These are phyloP conservation scores for Torulaspora pretoriensis DNA, from an alignment of 1,139 yeast species.

Conservation along the genomic window DNA sequence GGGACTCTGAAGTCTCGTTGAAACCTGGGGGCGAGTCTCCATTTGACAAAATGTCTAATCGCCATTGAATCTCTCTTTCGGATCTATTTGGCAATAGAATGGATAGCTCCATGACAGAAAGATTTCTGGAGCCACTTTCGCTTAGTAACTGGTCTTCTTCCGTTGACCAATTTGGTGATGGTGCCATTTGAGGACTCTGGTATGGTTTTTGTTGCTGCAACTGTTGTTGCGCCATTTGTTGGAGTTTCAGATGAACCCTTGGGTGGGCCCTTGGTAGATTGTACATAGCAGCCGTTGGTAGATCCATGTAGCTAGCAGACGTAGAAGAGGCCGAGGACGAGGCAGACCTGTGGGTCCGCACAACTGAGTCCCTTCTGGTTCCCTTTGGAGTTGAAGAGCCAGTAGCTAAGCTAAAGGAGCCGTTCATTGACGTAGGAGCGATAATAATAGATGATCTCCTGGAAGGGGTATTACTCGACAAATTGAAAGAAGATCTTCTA, in stretches of 20 bases:
- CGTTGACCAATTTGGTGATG: conserved; percentile 14
- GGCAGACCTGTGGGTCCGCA: conserved; percentile 14
- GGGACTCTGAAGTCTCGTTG: conserved; percentile 12
- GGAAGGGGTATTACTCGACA: conserved; percentile 25
- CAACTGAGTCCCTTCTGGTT: conserved; percentile 23
- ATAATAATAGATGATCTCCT: conserved; percentile 32
- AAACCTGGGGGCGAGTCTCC: conserved; percentile 10
- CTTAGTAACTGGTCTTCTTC: conserved; percentile 72
- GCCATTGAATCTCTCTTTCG: conserved; percentile 65
- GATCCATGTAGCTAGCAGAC: conserved; percentile 14
- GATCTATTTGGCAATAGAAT: conserved; percentile 69
- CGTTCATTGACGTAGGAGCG: conserved; percentile 27
- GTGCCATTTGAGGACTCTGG: conserved; percentile 1
- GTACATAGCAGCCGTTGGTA: conserved; percentile 12
- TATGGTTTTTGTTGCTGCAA: conserved; percentile 1
- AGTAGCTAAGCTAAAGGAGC: conserved; percentile 11
- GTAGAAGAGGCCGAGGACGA: conserved; percentile 5
- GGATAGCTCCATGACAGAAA: conserved; percentile 70
- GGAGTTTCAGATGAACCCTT: conserved; percentile 12
- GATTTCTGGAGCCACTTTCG: conserved; percentile 49
- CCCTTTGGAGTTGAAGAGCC: conserved; percentile 16
- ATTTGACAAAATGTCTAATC: conserved; percentile 51
- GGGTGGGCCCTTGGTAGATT: conserved; percentile 8
- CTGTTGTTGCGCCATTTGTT: conserved; percentile 5
- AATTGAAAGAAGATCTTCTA: conserved; percentile 33